Evolutionary conservation across 2,329 filamentous ascomycete genomes (phyloP), one percentile per base, ranked within the genome.

Genomic region (Stachybotrys chlorohalonatus): DNA sequence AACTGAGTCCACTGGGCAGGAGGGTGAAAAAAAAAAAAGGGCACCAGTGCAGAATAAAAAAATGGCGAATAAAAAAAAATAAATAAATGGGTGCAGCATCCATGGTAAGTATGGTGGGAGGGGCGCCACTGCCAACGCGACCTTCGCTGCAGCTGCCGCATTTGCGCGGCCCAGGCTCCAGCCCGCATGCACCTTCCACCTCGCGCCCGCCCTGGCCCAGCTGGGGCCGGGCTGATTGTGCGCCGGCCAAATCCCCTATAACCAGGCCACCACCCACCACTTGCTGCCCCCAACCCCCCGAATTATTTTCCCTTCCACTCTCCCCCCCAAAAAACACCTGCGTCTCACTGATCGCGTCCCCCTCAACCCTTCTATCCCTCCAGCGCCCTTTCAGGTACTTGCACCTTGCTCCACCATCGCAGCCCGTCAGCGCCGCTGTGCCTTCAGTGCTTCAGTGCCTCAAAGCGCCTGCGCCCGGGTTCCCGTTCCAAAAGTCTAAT

Each of bases 181-280:
- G 24, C 24, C 39, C 11, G 5, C 11, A 45, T 11, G 39, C 39
- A 11, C n/a, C 11, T 11, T 11, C 39, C 11, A 45, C 11, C 39
- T 45, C 11, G n/a, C 39, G 39, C 11, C 39, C 39, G 39, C 11
- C 39, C 11, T 2, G 24, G 24, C 24, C 24, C 24, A 24, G 24
- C 24, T 24, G 24, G 39, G 52, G 42, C 13, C 16, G 55, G 52
- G 61, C 63, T 70, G 68, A 70, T 70, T 70, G 66, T 60, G 64
- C 64, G 50, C 61, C 49, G 51, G 30, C 55, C 58, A 56, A 56
- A 54, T 53, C 50, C 58, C 56, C 59, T 59, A 68, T 70, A 70
- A 66, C 66, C 59, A 60, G 66, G 62, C 57, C 66, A 67, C 61
- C 68, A 56, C 66, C 68, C 68, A 65, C 68, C 62, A 58, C 51